Percentiles rank a stretch among this genome's conserved stretches.
phyloP scores from a whole-genome alignment of 2,329 filamentous ascomycete genomes.

The Paecilomyces sp. region DNA sequence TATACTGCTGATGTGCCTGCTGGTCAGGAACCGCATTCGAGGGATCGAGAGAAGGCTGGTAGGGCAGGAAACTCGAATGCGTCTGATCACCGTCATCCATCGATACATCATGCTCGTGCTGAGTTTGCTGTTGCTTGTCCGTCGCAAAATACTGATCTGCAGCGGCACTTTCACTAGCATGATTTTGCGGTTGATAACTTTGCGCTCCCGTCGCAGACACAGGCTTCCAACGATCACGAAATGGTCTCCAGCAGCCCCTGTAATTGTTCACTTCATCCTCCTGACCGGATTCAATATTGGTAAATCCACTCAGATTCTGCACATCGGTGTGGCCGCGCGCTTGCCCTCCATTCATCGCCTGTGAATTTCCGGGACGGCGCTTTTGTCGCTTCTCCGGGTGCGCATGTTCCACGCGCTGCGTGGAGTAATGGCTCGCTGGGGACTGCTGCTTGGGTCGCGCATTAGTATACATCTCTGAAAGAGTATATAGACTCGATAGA shows the following conservation, averaged over 20 bases:
- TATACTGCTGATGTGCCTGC: background rate
- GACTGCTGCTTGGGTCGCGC: background rate
- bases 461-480: background rate
- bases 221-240: constrained; percentile 11
- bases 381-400: constrained; percentile 3
- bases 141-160: background rate
- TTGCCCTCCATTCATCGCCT: background rate
- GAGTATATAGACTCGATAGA: background rate
- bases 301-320: background rate
- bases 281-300: background rate
- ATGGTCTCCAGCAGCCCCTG: constrained; percentile 12
- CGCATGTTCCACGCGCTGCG: background rate
- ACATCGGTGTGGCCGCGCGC: background rate
- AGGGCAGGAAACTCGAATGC: background rate
- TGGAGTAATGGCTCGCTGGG: background rate
- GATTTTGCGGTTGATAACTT: background rate
- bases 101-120: background rate
- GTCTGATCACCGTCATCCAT: background rate
- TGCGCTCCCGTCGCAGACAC: background rate
- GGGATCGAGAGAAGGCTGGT: background rate
- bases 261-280: background rate
- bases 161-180: background rate
- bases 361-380: background rate
- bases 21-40: background rate
- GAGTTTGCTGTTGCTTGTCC: background rate